phyloP scores from a whole-genome alignment of 805 yeast species.

The Metschnikowia corniflorae region DNA sequence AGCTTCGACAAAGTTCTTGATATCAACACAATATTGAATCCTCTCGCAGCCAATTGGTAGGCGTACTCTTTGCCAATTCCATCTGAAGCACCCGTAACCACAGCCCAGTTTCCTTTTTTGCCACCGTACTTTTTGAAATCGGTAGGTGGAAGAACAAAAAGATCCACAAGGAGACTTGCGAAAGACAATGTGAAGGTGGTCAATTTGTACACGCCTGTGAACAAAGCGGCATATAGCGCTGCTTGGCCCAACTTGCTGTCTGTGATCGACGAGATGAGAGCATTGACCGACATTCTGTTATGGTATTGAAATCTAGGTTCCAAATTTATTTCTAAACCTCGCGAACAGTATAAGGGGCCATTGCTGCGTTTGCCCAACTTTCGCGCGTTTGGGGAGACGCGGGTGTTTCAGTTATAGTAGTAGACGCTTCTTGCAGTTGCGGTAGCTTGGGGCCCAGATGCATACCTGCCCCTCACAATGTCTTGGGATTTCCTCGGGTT shows the following conservation, averaged over 20 bases:
- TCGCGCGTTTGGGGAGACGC: too few species aligned
- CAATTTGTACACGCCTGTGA: constrained; percentile 62
- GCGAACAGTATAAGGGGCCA: too few species aligned
- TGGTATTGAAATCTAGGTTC: too few species aligned
- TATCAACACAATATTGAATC: constrained; percentile 78
- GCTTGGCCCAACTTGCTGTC: constrained; percentile 17
- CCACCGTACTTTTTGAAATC: constrained; percentile 73
- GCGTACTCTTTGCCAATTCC: constrained; percentile 96
- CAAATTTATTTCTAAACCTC: too few species aligned
- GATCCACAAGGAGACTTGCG: constrained; percentile 52
- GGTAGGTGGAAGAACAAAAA: constrained; percentile 61
- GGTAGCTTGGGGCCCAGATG: too few species aligned
- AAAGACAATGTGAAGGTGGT: constrained; percentile 50
- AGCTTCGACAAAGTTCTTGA: constrained; percentile 83
- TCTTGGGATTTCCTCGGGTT: too few species aligned
- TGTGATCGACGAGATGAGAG: constrained; percentile 7
- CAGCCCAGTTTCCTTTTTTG: constrained; percentile 75
- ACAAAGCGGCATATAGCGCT: constrained; percentile 34
- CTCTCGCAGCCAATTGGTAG: constrained; percentile 75
- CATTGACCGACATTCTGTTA: constrained; percentile 2
- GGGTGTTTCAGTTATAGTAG: too few species aligned
- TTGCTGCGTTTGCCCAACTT: too few species aligned
- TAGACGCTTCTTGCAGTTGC: too few species aligned
- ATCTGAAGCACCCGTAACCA: constrained; percentile 95
- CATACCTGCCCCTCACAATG: too few species aligned